Evolutionary conservation across 495 filamentous ascomycete species (phyloP).

Genomic region (Elasticomyces elasticus): DNA sequence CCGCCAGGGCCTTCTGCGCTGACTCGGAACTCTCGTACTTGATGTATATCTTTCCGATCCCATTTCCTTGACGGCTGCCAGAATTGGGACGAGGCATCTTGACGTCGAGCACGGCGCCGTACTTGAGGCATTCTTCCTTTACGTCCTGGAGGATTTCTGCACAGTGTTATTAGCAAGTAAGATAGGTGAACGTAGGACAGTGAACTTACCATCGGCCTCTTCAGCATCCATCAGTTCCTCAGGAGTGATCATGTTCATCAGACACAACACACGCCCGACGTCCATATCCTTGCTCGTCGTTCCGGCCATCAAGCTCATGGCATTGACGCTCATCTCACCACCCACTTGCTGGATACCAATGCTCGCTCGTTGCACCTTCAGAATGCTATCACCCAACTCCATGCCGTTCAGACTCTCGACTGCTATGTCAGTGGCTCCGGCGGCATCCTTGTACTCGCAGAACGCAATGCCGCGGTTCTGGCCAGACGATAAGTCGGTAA

Average conservation of each 20-base stretch:
- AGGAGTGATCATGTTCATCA: conserved; percentile 95
- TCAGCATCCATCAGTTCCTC: conserved; percentile 91
- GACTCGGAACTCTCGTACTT: conserved; percentile 74
- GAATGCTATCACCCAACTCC: conserved; percentile 74
- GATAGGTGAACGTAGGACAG: not conserved
- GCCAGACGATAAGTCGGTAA: conserved; percentile 77
- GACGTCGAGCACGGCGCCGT: conserved; percentile 68
- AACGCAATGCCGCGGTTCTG: conserved; percentile 95
- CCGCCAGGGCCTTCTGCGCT: conserved; percentile 72
- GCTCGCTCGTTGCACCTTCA: conserved; percentile 80
- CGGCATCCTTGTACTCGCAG: conserved; percentile 80
- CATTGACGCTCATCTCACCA: conserved; percentile 90
- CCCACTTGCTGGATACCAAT: conserved; percentile 88
- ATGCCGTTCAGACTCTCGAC: conserved; percentile 87
- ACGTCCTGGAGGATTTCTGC: conserved; percentile 92
- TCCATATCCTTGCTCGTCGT: conserved; percentile 64
- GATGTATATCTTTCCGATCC: conserved; percentile 96
- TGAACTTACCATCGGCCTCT: conserved; percentile 72
- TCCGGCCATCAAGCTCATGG: conserved; percentile 97
- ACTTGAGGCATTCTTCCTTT: conserved; percentile 83
- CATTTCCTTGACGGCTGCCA: conserved; percentile 67
- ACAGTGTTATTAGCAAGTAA: not conserved
- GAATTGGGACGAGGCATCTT: conserved; percentile 84
- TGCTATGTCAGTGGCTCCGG: conserved; percentile 62
- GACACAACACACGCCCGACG: conserved; percentile 69